phyloP scores from a whole-genome alignment of 441 rosid species.

The Gossypium trilobum region DNA sequence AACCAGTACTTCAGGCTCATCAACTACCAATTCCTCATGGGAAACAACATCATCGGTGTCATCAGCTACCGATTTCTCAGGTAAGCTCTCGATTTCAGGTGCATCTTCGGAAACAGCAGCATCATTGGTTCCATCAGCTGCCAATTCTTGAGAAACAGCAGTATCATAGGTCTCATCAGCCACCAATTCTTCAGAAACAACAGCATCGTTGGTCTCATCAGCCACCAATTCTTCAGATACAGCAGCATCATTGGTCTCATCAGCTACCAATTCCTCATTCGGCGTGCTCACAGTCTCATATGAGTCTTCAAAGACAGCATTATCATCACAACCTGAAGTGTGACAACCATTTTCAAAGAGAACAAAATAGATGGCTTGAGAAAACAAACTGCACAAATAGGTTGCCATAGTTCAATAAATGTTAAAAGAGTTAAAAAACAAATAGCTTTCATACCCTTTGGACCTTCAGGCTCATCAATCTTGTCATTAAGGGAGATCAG shows the following conservation, averaged over 20 bases:
- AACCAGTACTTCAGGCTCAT: not conserved
- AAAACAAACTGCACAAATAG: not conserved
- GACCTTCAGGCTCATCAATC: constrained; percentile 13
- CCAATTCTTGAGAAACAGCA: not conserved
- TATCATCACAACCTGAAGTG: constrained; percentile 16
- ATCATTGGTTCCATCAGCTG: not conserved
- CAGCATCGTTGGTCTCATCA: not conserved
- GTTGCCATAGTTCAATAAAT: not conserved
- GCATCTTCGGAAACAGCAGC: constrained; percentile 7
- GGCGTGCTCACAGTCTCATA: not conserved
- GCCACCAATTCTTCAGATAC: constrained; percentile 10
- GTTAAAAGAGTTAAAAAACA: not conserved
- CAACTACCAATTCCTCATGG: not conserved
- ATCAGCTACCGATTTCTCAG: not conserved
- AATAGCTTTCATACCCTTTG: constrained; percentile 19
- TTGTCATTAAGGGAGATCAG: not conserved
- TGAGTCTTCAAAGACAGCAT: constrained; percentile 7
- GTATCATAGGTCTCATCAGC: not conserved
- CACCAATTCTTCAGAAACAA: not conserved
- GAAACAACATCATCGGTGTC: not conserved
- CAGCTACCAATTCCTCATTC: not conserved
- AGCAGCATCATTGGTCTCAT: not conserved
- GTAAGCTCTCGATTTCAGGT: not conserved
- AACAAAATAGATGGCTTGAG: not conserved
- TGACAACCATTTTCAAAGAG: not conserved